Evolutionary conservation across 2,329 filamentous ascomycete species (phyloP), one percentile per base, ranked within the genome.

Genomic region (Hymenoscyphus occultus): DNA sequence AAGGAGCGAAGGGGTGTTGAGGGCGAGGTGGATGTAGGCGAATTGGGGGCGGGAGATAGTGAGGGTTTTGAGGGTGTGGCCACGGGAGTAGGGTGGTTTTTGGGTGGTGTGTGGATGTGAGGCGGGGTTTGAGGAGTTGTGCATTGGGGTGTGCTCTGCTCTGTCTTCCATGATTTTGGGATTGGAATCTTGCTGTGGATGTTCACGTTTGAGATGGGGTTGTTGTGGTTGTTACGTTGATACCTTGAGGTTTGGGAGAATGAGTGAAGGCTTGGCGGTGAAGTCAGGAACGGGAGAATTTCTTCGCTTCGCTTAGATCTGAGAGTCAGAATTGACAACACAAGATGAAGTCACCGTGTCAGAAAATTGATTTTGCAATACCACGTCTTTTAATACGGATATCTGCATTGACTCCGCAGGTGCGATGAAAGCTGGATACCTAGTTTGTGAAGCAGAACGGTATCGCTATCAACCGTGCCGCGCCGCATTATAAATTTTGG

Each of bases 21-120:
- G 77, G 68, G 84, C 77, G 0, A 89, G 78, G 65, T 86, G 84
- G 39, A 79, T 81, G 74, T 88, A 89, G 57, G 85, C 81, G 74
- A 82, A 86, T 4, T 80, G 77, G 1, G 85, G 82, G 31, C 76
- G 68, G 68, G 78, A 81, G 72, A 87, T 78, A 51, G 83, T 86
- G 71, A 78, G 79, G 54, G 80, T 80, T 68, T 80, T 80, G 59
- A 87, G 78, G 58, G 84, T 81, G 65, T 80, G 79, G 64, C 71
- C 70, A 64, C 73, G 70, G 45, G 48, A 13, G 51, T 39, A 48
- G 19, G 22, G n/a, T 35, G 39, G 28, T 64, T 70, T 69, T 32
- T 57, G 61, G 51, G 65, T 67, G 31, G 40, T 31, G 7, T 56
- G 12, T 59, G 60, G 28, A 12, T 6, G 45, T 42, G 62, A 39